Conservation (phyloP, 805 yeast genomes). For the Metahyphopichia silvanorum region DNA sequence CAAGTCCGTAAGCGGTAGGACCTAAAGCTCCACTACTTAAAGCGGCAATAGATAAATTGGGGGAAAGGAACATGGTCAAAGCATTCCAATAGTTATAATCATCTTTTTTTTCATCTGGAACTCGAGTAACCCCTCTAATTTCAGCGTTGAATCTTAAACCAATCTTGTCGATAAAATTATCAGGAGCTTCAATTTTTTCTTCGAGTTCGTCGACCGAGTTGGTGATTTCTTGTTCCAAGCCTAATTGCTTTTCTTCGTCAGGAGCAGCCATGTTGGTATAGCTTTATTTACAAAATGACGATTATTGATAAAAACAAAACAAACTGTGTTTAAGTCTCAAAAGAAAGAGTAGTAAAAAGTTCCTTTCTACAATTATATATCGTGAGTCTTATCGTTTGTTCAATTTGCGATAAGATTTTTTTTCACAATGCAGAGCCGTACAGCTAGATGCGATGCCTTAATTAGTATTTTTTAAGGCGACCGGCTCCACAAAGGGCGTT, state of each 20-base stretch:
- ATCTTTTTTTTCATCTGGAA: slow-evolving; percentile 19
- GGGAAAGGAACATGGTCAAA: slow-evolving; percentile 24
- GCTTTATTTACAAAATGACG: too few species aligned
- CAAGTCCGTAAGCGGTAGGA: slow-evolving; percentile 26
- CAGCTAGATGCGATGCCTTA: too few species aligned
- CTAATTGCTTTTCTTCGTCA: slow-evolving; percentile 1
- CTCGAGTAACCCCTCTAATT: slow-evolving; percentile 26
- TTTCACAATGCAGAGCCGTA: too few species aligned
- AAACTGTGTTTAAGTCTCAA: too few species aligned
- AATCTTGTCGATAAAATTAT: slow-evolving; percentile 18
- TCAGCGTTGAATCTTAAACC: slow-evolving; percentile 24
- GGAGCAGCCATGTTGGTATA: background rate
- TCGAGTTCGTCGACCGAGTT: background rate
- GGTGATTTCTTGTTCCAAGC: background rate
- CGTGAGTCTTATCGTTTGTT: too few species aligned
- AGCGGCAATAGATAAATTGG: slow-evolving; percentile 35
- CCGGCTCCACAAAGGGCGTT: too few species aligned
- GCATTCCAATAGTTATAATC: slow-evolving; percentile 16
- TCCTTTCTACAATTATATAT: too few species aligned
- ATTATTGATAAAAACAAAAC: too few species aligned
- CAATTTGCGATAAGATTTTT: too few species aligned
- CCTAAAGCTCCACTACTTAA: slow-evolving; percentile 36
- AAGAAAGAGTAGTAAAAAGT: too few species aligned
- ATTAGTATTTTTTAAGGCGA: too few species aligned
- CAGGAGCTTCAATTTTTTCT: slow-evolving; percentile 4